A percentile compares a stretch with the other conserved stretches of the same genome.
Evolutionary conservation across 139 green algal species (phyloP).

Genomic region (Tetradesmus obliquus): DNA sequence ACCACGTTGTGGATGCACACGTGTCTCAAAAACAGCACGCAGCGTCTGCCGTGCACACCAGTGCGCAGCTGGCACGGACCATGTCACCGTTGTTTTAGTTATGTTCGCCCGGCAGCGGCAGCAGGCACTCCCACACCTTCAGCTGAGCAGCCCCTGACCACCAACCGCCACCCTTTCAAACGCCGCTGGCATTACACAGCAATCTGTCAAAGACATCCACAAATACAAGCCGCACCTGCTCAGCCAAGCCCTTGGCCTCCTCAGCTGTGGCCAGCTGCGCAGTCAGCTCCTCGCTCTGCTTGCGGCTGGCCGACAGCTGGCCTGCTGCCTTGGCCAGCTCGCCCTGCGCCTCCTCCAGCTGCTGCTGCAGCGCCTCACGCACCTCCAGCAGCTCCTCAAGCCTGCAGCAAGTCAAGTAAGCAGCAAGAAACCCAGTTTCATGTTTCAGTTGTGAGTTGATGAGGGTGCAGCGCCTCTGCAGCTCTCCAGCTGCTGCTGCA

Average conservation of each 20-base stretch:
- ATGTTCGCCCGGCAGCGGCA: no score
- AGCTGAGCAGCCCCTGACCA: no score
- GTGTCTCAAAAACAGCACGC: neutral
- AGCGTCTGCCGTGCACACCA: neutral
- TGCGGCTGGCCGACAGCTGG: conserved; percentile 15
- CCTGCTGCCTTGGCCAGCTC: neutral
- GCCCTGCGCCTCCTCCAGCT: conserved; percentile 20
- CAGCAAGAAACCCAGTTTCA: neutral
- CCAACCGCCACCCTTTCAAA: no score
- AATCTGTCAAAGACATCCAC: no score
- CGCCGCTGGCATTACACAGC: no score
- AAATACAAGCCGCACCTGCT: neutral
- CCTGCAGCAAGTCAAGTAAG: neutral
- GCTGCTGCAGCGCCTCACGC: conserved; percentile 28
- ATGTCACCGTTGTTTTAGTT: neutral
- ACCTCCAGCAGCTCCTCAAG: conserved; percentile 41
- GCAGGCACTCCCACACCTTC: no score
- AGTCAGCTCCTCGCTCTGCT: conserved; percentile 2
- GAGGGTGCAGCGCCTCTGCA: no score
- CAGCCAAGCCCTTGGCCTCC: conserved; percentile 22
- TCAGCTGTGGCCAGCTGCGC: conserved; percentile 16
- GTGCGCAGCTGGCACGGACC: neutral
- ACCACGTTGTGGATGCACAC: neutral
- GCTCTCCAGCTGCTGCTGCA: no score
- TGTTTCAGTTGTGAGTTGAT: no score